Evolutionary conservation across 306 rosid species (phyloP).

Genomic region (Casuarina equisetifolia): DNA sequence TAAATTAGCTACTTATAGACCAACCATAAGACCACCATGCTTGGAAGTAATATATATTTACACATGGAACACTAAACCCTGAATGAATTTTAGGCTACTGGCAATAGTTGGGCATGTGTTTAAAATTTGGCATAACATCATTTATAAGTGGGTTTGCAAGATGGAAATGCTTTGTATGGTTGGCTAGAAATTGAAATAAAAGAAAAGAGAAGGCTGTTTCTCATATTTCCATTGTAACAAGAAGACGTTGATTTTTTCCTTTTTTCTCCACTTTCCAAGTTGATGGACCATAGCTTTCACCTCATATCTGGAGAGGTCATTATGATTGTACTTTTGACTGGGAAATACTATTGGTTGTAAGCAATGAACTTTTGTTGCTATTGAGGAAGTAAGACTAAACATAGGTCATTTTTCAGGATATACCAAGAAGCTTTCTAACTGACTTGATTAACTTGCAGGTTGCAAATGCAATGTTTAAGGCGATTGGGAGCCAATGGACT

Average conservation of each 20-base stretch:
- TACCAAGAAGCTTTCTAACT: slow-evolving; percentile 16
- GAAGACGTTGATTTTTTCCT: not conserved
- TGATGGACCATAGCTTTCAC: not conserved
- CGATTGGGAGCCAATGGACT: slow-evolving; percentile 68
- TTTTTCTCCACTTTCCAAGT: not conserved
- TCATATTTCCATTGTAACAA: not conserved
- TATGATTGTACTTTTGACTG: not conserved
- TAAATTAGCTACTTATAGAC: not conserved
- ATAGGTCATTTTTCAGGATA: slow-evolving; percentile 1
- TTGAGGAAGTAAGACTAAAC: slow-evolving; percentile 16
- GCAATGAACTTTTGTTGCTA: not conserved
- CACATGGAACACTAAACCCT: not conserved
- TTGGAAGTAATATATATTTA: not conserved
- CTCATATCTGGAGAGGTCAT: not conserved
- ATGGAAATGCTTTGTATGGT: not conserved
- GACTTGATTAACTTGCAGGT: slow-evolving; percentile 47
- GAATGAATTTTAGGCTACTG: not conserved
- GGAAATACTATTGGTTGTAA: not conserved
- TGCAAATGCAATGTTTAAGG: slow-evolving; percentile 46
- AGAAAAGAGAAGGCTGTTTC: not conserved
- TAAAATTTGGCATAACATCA: not conserved
- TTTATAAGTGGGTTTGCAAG: not conserved
- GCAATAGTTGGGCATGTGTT: not conserved
- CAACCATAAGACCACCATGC: not conserved
- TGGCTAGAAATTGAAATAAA: not conserved